These are phyloP conservation scores for Crithidia mellificae DNA, from an alignment of 208 protist genomes.

Conservation along the genomic window DNA sequence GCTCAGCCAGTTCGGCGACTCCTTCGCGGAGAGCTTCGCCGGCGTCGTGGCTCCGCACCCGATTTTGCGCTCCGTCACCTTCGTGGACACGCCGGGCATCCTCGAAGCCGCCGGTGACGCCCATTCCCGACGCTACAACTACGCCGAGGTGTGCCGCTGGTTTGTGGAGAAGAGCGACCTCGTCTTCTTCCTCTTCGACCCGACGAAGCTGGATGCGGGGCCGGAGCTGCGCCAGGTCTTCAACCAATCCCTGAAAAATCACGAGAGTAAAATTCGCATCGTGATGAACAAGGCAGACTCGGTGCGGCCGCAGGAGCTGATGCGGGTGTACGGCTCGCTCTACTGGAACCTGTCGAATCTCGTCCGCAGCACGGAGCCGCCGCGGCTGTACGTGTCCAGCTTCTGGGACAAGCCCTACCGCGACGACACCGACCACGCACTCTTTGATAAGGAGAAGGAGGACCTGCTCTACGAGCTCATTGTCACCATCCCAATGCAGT, in stretches of 20 bases:
- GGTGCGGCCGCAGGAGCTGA: conserved; percentile 92
- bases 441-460: conserved; percentile 89
- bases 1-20: conserved; percentile 85
- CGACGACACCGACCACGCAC: conserved; percentile 64
- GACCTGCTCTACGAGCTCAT: conserved; percentile 89
- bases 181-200: conserved; percentile 97
- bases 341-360: conserved; percentile 97
- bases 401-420: conserved; percentile 95
- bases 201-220: conserved; percentile 96
- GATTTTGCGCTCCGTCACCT: conserved; percentile 90
- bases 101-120: conserved; percentile 89
- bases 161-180: conserved; percentile 95
- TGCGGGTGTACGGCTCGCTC: conserved; percentile 97
- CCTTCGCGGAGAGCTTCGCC: conserved; percentile 88
- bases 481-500: conserved; percentile 81
- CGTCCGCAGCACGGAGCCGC: conserved; percentile 94
- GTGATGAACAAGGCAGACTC: conserved; percentile 98
- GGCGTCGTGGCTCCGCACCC: conserved; percentile 75
- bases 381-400: conserved; percentile 95
- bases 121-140: conserved; percentile 76
- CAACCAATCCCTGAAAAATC: conserved; percentile 62
- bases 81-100: conserved; percentile 97
- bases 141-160: conserved; percentile 85
- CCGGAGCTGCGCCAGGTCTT: conserved; percentile 76
- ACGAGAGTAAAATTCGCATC: conserved; percentile 96